Evolutionary conservation across 352 stramenopile species (phyloP).

Genomic region (Phytophthora meadii): DNA sequence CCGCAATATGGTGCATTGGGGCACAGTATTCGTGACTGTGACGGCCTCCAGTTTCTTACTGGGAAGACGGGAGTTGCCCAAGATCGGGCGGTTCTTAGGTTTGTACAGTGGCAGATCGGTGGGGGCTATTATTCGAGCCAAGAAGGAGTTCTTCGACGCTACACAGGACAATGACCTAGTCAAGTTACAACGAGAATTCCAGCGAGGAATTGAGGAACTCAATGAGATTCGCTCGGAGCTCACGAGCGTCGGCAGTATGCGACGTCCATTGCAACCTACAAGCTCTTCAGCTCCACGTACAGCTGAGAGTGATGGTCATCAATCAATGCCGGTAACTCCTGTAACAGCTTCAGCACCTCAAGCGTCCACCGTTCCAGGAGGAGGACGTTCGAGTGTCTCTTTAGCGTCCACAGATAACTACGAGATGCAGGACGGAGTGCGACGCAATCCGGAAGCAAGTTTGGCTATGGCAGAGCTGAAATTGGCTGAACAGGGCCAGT

Average conservation of each 20-base stretch:
- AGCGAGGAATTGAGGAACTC: slow-evolving; percentile 79
- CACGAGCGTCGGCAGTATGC: slow-evolving; percentile 73
- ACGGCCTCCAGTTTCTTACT: slow-evolving; percentile 74
- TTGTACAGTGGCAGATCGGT: slow-evolving; percentile 69
- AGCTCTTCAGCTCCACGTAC: slow-evolving; percentile 7
- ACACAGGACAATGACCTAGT: slow-evolving; percentile 83
- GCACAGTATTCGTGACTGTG: slow-evolving; percentile 69
- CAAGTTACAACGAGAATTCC: slow-evolving; percentile 81
- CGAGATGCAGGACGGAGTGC: slow-evolving; percentile 26
- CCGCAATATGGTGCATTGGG: slow-evolving; percentile 65
- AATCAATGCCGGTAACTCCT: slow-evolving; percentile 6
- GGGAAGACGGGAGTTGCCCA: slow-evolving; percentile 73
- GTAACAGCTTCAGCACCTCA: not conserved
- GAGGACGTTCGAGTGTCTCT: slow-evolving; percentile 46
- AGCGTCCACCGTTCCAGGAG: slow-evolving; percentile 1
- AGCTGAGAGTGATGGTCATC: slow-evolving; percentile 8
- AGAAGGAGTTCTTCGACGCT: slow-evolving; percentile 87
- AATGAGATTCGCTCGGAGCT: slow-evolving; percentile 84
- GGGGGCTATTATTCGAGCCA: slow-evolving; percentile 75
- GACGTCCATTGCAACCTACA: slow-evolving; percentile 55
- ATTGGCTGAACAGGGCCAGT: slow-evolving; percentile 58
- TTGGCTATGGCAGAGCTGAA: slow-evolving; percentile 75
- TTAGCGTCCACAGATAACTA: slow-evolving; percentile 43
- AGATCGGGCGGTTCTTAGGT: slow-evolving; percentile 66
- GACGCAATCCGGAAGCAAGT: slow-evolving; percentile 51